Base-by-base conservation (phyloP, 2,329 filamentous ascomycete genomes). In the Rhynchosporium agropyri region DNA sequence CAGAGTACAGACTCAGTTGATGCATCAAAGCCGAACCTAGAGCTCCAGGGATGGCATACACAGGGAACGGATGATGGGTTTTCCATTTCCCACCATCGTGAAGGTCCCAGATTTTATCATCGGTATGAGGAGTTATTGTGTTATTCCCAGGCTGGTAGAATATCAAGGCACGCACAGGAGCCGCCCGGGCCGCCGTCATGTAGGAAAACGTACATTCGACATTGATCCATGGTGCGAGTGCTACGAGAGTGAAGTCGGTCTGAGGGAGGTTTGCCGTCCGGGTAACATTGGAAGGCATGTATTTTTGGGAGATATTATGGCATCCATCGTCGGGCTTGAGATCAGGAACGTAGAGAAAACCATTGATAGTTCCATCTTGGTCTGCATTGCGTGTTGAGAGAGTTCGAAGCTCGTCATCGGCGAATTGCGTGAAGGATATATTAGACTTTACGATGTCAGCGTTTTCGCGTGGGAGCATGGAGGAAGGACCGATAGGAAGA, bases 141-240 rank as follows among this genome's bases (percentile, higher is more conserved):
- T 78, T 79, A 67, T 83, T 82, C 64, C 82, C 79, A 3, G 85
- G 83, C 38, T 79, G 79, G 74, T 88, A 89, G 68, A 89, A 88
- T 45, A 89, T 78, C 71, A 89, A 84, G 28, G 79, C 86, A 48
- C 85, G 82, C 9, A 89, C 80, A 29, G 84, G 82, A 68, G 88
- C 84, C 61, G 76, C 71, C 38, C 80, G 78, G n/a, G 84, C 83
- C 26, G 84, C 81, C 20, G 81, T 77, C 53, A 98, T 81, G 74
- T 92, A 97, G 50, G 88, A 83, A 61, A 82, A 77, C 12, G 91
- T 89, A 74, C 94, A 99, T 31, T 85, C 79, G 7, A 82, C 78
- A 65, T 83, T 89, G 70, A 92, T 86, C 93, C 94, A 98, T 33
- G 94, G 94, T 29, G 91, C 93, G 59, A 97, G 78, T 33, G 90